Evolutionary conservation across 345 rosid species (phyloP).

Genomic region (Hibiscus tridactylites): DNA sequence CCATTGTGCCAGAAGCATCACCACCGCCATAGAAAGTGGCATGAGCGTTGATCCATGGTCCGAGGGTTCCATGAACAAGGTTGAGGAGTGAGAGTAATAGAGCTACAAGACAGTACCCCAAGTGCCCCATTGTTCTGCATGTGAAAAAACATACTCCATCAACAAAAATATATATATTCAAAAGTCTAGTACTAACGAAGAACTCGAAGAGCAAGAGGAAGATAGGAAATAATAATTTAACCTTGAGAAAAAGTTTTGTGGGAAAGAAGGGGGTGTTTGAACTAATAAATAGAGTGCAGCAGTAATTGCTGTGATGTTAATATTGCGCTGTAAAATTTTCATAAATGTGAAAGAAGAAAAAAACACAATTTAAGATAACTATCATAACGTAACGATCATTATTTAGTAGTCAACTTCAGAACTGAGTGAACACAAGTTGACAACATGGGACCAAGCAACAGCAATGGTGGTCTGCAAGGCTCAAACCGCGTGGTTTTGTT

Average conservation of each 20-base stretch:
- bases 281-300: neutral
- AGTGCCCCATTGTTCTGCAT: constrained; percentile 23
- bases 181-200: neutral
- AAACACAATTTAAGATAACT: no score
- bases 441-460: constrained; percentile 27
- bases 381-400: neutral
- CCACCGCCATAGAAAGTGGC: constrained; percentile 83
- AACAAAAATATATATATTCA: neutral
- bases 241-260: constrained; percentile 22
- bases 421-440: constrained; percentile 10
- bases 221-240: constrained; percentile 1
- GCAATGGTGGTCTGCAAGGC: neutral
- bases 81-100: constrained; percentile 24
- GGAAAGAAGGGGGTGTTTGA: constrained; percentile 18
- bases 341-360: neutral
- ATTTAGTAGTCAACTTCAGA: constrained; percentile 23
- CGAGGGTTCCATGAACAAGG: constrained; percentile 28
- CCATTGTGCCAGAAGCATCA: constrained; percentile 86
- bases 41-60: constrained; percentile 64
- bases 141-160: neutral
- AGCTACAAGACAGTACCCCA: constrained; percentile 13
- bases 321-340: neutral
- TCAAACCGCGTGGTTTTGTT: constrained; percentile 24
- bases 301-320: neutral
- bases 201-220: neutral